Evolutionary conservation across 768 basidiomycete genomes (phyloP), one percentile per base, ranked within the genome.

Genomic region (Suillus americanus): DNA sequence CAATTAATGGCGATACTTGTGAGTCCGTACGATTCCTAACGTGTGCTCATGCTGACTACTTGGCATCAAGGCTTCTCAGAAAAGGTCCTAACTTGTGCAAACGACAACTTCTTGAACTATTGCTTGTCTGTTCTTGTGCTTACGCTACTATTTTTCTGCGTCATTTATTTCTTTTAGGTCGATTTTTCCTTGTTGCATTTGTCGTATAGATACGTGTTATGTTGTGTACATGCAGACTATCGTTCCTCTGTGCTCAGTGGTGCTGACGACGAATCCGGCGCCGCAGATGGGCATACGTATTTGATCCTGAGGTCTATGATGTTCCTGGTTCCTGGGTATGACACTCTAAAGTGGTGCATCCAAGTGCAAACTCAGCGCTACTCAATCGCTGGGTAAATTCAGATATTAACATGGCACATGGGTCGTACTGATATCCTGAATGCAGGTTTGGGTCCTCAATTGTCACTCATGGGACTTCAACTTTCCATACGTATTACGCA

Each of bases 1-100:
- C 86, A 89, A 69, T 74, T 91, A 51, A 89, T 91, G 86, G 83
- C 85, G 20, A 91, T 86, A 70, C 78, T 89, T 67, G 89, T 90
- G 65, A 77, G 86, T 74, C 16, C 57, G n/a, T 23, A 3, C 16
- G 10, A 7, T 18, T 62, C 6, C n/a, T 14, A 3, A 43, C 1
- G 10, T 60, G 53, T 28, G n/a, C 8, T 28, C 9, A 1, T 38
- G 5, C 37, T 72, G 37, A 67, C 30, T 20, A 9, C 48, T 41
- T 8, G 1, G 12, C 18, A 35, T 33, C n/a, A 33, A 75, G 72
- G 72, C 74, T 7, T 65, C 74, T 18, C 74, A 75, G 65, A 75
- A 75, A 62, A 72, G 74, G 65, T 61, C 69, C 6, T 75, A 62
- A 68, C 30, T 8, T 37, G 30, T 14, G 18, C 18, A 33, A 57